phyloP scores from a whole-genome alignment of 108 stramenopile species.

The Stephanodiscus triporus region DNA sequence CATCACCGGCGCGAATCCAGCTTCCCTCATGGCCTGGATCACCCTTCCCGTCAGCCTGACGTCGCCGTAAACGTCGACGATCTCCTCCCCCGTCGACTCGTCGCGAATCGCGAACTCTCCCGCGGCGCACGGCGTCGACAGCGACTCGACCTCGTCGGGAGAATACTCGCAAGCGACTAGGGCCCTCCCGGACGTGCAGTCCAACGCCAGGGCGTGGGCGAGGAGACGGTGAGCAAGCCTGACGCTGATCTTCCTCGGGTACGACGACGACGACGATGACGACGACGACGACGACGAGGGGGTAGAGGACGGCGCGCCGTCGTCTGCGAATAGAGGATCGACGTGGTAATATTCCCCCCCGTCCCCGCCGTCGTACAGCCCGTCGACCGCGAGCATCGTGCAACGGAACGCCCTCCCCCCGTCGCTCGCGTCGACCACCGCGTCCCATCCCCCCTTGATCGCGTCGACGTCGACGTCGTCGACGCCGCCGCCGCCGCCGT shows the following conservation, averaged over 20 bases:
- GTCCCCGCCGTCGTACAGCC: slow-evolving; percentile 57
- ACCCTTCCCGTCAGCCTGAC: slow-evolving; percentile 50
- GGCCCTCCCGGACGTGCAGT: slow-evolving; percentile 50
- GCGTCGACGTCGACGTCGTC: background rate
- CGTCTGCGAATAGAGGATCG: slow-evolving; percentile 5
- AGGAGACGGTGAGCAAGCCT: slow-evolving; percentile 68
- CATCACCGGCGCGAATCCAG: slow-evolving; percentile 69
- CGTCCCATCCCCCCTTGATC: slow-evolving; percentile 42
- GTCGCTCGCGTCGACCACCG: slow-evolving; percentile 34
- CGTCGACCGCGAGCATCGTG: slow-evolving; percentile 73
- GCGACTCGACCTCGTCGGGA: slow-evolving; percentile 4
- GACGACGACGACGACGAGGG: background rate
- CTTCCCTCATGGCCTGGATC: slow-evolving; percentile 71
- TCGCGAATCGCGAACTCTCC: slow-evolving; percentile 14
- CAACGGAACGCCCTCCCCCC: slow-evolving; percentile 8
- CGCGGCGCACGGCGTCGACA: slow-evolving; percentile 10
- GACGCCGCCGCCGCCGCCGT: slow-evolving; percentile 8
- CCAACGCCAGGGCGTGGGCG: slow-evolving; percentile 74
- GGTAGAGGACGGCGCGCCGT: slow-evolving; percentile 19
- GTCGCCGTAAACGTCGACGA: slow-evolving; percentile 34
- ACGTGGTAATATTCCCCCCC: slow-evolving; percentile 63
- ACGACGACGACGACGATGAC: background rate
- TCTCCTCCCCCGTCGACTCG: slow-evolving; percentile 16
- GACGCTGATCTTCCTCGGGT: slow-evolving; percentile 36
- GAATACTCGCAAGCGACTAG: slow-evolving; percentile 34